Evolutionary conservation across 768 basidiomycete species (phyloP).

Genomic region (Leccinum rimulosum): DNA sequence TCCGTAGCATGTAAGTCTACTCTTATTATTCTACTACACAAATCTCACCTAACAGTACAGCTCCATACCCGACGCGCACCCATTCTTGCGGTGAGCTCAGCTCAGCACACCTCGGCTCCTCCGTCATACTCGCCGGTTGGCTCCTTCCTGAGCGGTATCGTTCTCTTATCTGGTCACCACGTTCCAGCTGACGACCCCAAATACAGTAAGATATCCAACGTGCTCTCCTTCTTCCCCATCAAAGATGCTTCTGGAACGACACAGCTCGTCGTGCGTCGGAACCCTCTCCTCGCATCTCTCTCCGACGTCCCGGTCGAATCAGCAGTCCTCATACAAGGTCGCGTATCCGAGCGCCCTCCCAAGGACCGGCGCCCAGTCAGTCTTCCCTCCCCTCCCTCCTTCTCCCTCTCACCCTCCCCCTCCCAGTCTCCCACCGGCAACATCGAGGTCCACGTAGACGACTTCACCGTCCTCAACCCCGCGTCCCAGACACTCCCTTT

Average conservation of each 20-base stretch:
- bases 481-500: constrained; percentile 77
- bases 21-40: background rate
- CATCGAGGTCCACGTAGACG: constrained; percentile 75
- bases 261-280: constrained; percentile 70
- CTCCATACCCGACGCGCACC: constrained; percentile 57
- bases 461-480: constrained; percentile 75
- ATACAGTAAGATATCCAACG: constrained; percentile 63
- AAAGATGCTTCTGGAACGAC: constrained; percentile 74
- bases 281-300: constrained; percentile 42
- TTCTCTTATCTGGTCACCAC: constrained; percentile 26
- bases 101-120: constrained; percentile 46
- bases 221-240: constrained; percentile 82
- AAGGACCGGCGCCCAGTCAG: constrained; percentile 62
- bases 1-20: background rate
- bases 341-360: constrained; percentile 61
- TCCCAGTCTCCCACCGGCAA: constrained; percentile 62
- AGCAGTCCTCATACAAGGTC: constrained; percentile 71
- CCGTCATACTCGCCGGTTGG: constrained; percentile 79
- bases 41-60: constrained; percentile 28
- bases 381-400: constrained; percentile 13
- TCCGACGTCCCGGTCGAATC: constrained; percentile 74
- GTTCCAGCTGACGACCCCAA: constrained; percentile 33
- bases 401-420: constrained; percentile 7
- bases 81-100: constrained; percentile 64
- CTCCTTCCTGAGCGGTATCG: constrained; percentile 78